phyloP scores from a whole-genome alignment of 345 rosid genomes.

The Brassica juncea region DNA sequence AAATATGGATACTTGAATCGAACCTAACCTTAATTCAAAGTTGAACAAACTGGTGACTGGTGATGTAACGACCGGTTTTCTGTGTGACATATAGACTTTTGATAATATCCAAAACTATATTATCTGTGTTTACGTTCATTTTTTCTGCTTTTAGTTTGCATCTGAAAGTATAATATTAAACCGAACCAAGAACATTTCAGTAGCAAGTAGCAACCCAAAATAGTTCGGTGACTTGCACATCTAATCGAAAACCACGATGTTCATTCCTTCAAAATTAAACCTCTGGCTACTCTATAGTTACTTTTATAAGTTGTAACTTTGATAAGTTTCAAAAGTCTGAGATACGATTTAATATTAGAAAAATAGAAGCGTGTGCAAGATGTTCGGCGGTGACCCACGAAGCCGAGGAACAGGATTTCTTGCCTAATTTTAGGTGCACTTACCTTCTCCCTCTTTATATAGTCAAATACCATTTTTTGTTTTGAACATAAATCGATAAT shows the following conservation, averaged over 20 bases:
- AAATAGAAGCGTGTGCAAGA: slow-evolving; percentile 2
- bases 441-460: neutral
- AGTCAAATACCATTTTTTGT: neutral
- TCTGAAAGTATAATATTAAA: neutral
- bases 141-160: too few species aligned
- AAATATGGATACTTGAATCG: neutral
- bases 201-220: too few species aligned
- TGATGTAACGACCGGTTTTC: neutral
- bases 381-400: slow-evolving; percentile 32
- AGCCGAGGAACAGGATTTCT: neutral
- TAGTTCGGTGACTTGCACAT: too few species aligned
- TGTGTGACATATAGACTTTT: neutral
- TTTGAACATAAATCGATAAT: neutral
- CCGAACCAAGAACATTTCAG: too few species aligned
- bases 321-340: neutral
- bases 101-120: too few species aligned
- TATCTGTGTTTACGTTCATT: neutral
- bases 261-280: too few species aligned
- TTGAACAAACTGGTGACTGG: neutral
- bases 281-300: too few species aligned
- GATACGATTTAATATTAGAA: neutral
- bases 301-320: too few species aligned
- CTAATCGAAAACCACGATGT: too few species aligned
- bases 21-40: neutral
- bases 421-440: slow-evolving; percentile 34